Conservation (phyloP, 1,284 basidiomycete species). For the Fomitopsis pinicola region DNA sequence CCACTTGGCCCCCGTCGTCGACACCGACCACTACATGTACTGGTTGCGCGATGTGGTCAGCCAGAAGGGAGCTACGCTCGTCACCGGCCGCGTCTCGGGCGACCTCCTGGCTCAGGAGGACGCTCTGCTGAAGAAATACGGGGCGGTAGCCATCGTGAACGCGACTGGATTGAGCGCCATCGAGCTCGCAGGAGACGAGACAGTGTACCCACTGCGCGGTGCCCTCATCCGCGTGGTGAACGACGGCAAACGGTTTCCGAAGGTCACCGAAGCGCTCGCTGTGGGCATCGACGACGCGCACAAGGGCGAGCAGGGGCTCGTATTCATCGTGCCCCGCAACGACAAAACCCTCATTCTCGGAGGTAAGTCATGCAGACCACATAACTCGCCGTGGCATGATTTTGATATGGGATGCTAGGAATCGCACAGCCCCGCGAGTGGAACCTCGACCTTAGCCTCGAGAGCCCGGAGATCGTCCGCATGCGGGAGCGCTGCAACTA, state of each 20-base stretch:
- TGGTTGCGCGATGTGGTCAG: conserved; percentile 27
- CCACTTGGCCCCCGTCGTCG: conserved; percentile 31
- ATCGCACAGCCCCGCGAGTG: conserved; percentile 21
- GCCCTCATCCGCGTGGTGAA: conserved; percentile 34
- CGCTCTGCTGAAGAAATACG: conserved; percentile 24
- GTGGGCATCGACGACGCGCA: conserved; percentile 24
- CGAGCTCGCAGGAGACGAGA: conserved; percentile 29
- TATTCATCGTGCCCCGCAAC: conserved; percentile 33
- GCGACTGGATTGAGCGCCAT: conserved; percentile 29
- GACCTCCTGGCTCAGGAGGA: conserved; percentile 27
- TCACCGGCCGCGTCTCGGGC: conserved; percentile 26
- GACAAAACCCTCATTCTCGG: conserved; percentile 30
- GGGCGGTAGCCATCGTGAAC: conserved; percentile 32
- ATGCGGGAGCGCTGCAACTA: conserved; percentile 31
- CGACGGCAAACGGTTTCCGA: conserved; percentile 33
- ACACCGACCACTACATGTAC: conserved; percentile 33
- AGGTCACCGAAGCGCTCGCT: conserved; percentile 29
- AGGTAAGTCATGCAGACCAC: conserved; percentile 18
- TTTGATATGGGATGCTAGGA: neutral
- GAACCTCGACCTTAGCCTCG: conserved; percentile 28
- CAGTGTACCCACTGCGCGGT: conserved; percentile 34
- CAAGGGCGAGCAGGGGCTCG: conserved; percentile 23
- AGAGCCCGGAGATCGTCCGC: conserved; percentile 29
- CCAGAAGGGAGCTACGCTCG: conserved; percentile 28
- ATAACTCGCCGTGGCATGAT: too few species aligned